phyloP scores from a whole-genome alignment of 2,329 filamentous ascomycete genomes.

The Talaromyces verruculosus region DNA sequence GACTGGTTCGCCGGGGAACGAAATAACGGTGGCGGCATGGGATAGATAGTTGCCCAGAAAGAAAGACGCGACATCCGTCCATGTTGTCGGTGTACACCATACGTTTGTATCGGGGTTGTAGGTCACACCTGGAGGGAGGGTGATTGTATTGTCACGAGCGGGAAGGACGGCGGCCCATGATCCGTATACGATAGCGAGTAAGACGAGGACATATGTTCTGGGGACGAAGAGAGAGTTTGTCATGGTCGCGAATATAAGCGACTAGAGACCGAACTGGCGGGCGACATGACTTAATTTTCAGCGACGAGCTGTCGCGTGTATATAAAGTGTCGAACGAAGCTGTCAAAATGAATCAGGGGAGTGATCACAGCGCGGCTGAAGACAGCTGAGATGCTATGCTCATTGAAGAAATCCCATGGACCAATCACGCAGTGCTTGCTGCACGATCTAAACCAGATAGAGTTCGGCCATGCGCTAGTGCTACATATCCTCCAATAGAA shows the following conservation, averaged over 20 bases:
- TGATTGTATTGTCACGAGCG: neutral
- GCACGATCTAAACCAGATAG: neutral
- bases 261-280: neutral
- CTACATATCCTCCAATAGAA: neutral
- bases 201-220: neutral
- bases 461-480: neutral
- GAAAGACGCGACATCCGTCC: conserved; percentile 32
- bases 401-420: neutral
- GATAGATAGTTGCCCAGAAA: conserved; percentile 39
- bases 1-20: conserved; percentile 31
- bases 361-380: neutral
- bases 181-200: neutral
- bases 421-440: neutral
- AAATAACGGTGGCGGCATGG: conserved; percentile 37
- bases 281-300: neutral
- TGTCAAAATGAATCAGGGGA: neutral
- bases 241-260: conserved; percentile 26
- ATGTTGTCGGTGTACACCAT: conserved; percentile 18
- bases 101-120: conserved; percentile 1
- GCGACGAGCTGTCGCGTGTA: neutral
- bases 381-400: neutral
- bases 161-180: neutral
- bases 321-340: too few species aligned
- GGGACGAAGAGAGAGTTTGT: neutral
- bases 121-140: conserved; percentile 3